Percentiles rank a stretch among this genome's conserved stretches.
Evolutionary conservation across 352 stramenopile species (phyloP).

Genomic region (Salisapilia sapeloensis): DNA sequence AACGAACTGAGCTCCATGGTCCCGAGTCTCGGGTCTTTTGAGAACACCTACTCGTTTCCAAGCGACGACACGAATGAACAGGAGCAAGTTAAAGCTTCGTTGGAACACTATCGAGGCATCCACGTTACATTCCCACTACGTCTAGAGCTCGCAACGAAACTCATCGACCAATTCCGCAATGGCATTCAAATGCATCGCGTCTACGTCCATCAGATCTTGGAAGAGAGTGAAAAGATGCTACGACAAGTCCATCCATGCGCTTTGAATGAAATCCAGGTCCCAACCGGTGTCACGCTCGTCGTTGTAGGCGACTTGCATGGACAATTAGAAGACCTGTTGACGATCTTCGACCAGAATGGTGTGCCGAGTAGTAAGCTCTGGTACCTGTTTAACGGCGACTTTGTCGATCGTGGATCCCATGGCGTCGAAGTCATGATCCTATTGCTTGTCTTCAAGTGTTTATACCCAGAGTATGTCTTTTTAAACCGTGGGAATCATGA

Average conservation of each 20-base stretch:
- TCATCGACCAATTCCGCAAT: slow-evolving; percentile 75
- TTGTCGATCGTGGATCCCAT: slow-evolving; percentile 87
- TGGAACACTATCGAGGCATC: slow-evolving; percentile 54
- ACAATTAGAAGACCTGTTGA: slow-evolving; percentile 87
- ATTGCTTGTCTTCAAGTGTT: slow-evolving; percentile 81
- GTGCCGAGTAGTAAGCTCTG: slow-evolving; percentile 74
- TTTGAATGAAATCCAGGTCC: slow-evolving; percentile 67
- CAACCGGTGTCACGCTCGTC: slow-evolving; percentile 69
- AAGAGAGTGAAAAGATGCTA: slow-evolving; percentile 46
- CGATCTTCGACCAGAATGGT: slow-evolving; percentile 86
- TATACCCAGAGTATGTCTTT: slow-evolving; percentile 81
- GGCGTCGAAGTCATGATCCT: slow-evolving; percentile 85
- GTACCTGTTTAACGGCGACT: slow-evolving; percentile 95
- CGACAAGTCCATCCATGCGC: slow-evolving; percentile 18
- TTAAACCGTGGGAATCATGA: slow-evolving; percentile 94
- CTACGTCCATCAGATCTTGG: slow-evolving; percentile 58
- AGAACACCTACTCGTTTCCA: slow-evolving; percentile 28
- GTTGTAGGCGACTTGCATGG: slow-evolving; percentile 88
- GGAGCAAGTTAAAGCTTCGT: slow-evolving; percentile 35
- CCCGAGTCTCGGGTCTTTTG: slow-evolving; percentile 48
- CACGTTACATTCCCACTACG: slow-evolving; percentile 56
- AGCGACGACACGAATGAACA: slow-evolving; percentile 30
- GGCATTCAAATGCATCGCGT: slow-evolving; percentile 63
- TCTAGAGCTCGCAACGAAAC: slow-evolving; percentile 57
- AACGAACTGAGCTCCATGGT: slow-evolving; percentile 68